Base-by-base conservation (phyloP, 495 filamentous ascomycete species). In the Bombardia bombarda region DNA sequence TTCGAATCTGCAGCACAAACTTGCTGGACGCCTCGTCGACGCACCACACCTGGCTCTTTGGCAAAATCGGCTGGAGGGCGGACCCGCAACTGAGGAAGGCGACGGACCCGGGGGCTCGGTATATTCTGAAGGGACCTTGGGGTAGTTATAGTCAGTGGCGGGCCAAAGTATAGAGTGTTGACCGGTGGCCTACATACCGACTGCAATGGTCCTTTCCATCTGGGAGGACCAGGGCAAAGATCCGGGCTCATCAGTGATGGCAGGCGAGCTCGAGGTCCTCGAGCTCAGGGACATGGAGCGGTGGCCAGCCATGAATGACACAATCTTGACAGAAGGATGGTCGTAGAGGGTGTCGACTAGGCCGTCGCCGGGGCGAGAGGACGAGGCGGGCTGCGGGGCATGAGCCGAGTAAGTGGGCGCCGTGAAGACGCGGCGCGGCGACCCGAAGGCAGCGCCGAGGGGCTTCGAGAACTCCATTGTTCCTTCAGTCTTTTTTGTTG, bases 11-110 rank as follows among this genome's bases (percentile, higher is more conserved):
- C 46, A 95, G 54, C 5, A 92, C 83, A 52, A 92, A 94, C 46
- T 81, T 88, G 60, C 68, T 71, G 26, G 81, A 82, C 30, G 81
- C 78, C 33, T 84, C 83, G 57, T 94, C 86, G 17, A 95, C 86
- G 62, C 85, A 92, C 89, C 89, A 95, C 47, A 80, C 92, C 57
- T 92, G 86, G 16, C 84, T 90, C 60, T 85, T 92, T 8, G 86
- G 84, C 28, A 95, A 58, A 33, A 95, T 90, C 34, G 89, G 81
- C 50, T 86, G 84, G 8, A 94, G 74, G 21, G 86, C 78, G 49
- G 67, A 73, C 42, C 86, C 85, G 51, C 86, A 93, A 62, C 82
- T 87, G 8, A 95, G 74, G 57, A 95, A 95, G 14, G 84, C 83
- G 0, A 90, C 83, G 32, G 86, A 79, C 8, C 84, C 83, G 6